A percentile compares a stretch with the other conserved stretches of the same genome.
phyloP scores from a whole-genome alignment of 768 basidiomycete genomes.

The Gloeopeniophorella convolvens region DNA sequence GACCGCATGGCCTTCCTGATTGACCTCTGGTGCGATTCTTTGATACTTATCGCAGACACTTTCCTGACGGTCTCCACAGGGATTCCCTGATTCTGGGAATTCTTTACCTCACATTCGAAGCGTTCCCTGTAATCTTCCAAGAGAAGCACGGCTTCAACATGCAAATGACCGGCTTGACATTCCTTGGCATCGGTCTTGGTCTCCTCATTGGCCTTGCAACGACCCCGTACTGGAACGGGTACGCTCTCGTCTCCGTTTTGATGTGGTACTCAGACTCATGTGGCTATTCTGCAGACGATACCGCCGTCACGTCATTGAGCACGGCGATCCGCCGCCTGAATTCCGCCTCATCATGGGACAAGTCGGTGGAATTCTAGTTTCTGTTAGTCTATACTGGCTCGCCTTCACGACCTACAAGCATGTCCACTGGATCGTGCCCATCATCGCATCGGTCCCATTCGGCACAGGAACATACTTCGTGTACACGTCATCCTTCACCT shows the following conservation, averaged over 20 bases:
- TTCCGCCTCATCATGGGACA: slow-evolving; percentile 56
- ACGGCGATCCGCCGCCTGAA: slow-evolving; percentile 56
- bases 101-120: slow-evolving; percentile 49
- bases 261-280: slow-evolving; percentile 22
- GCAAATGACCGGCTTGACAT: too few species aligned
- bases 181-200: slow-evolving; percentile 44
- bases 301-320: slow-evolving; percentile 30
- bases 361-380: slow-evolving; percentile 56
- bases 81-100: slow-evolving; percentile 36
- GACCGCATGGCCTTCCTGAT: slow-evolving; percentile 74
- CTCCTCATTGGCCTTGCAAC: slow-evolving; percentile 34
- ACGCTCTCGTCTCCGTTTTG: not conserved
- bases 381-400: slow-evolving; percentile 48
- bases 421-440: slow-evolving; percentile 45
- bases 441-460: slow-evolving; percentile 40
- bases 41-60: not conserved
- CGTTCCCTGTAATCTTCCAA: slow-evolving; percentile 46
- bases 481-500: slow-evolving; percentile 63
- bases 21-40: slow-evolving; percentile 51
- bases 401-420: slow-evolving; percentile 46
- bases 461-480: slow-evolving; percentile 53
- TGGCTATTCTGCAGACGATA: slow-evolving; percentile 29
- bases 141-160: slow-evolving; percentile 43
- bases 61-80: too few species aligned
- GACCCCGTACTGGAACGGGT: slow-evolving; percentile 42